Percentiles rank a stretch among this genome's conserved stretches.
phyloP scores from a whole-genome alignment of 108 stramenopile species.

The Mediolabrus comicus region DNA sequence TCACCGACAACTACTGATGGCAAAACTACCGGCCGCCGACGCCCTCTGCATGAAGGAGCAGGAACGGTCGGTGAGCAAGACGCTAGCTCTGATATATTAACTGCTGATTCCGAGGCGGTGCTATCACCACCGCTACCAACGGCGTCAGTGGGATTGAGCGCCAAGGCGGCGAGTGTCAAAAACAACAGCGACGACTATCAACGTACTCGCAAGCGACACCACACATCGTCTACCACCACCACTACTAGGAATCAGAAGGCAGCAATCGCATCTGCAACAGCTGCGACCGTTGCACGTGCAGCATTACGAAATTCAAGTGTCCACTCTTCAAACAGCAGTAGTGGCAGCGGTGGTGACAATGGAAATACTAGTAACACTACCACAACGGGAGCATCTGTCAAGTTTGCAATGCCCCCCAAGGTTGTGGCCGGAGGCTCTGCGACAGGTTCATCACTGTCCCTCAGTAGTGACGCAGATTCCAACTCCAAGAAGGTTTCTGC shows the following conservation, averaged over 20 bases:
- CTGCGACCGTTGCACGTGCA: neutral
- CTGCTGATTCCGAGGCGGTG: neutral
- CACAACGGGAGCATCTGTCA: conserved; percentile 3
- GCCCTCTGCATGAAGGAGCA: neutral
- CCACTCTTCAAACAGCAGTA: neutral
- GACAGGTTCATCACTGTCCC: conserved; percentile 9
- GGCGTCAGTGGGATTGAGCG: neutral
- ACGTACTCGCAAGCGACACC: neutral
- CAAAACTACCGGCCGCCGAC: neutral
- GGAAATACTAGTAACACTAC: neutral
- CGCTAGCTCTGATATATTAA: neutral
- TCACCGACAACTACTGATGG: neutral
- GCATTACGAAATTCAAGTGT: neutral
- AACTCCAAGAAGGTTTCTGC: conserved; percentile 1
- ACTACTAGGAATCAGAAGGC: neutral
- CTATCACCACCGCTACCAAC: neutral
- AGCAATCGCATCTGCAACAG: too few relatives aligned
- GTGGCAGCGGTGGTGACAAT: neutral
- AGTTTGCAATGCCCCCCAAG: conserved; percentile 11
- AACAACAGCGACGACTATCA: neutral
- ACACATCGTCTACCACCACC: neutral
- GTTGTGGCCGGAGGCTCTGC: conserved; percentile 15
- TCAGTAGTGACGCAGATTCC: neutral
- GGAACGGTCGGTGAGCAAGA: neutral
- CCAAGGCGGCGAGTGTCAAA: neutral